Evolutionary conservation across 1,284 basidiomycete species (phyloP), one percentile per base, ranked within the genome.

Genomic region (Microbotryum scabiosae): DNA sequence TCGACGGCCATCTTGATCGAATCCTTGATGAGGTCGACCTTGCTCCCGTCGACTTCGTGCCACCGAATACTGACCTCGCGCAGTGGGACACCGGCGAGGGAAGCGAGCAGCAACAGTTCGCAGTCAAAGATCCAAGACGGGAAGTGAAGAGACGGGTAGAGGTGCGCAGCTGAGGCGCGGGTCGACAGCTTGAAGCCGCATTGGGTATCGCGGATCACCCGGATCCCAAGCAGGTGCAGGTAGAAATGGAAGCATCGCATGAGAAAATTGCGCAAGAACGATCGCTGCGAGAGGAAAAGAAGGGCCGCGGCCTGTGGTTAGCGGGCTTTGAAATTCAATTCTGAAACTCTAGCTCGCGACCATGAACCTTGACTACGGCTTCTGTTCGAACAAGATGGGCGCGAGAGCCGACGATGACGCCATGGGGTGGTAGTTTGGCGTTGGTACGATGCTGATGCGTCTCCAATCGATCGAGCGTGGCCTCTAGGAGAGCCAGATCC

Each of bases 111-210:
- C n/a, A 96, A 79, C 3, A 96, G 81, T 73, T 96, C 92, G 57
- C 94, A 92, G 74, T 96, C 91, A 71, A 96, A 96, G 72, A 94
- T 92, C 91, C 91, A 96, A 0, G 66, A 59, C 21, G 65, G 60
- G 1, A 61, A 65, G 48, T 88, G 89, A 70, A 91, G 85, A 3
- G 80, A 79, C 1, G 90, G 89, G 75, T 94, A 96, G 60, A 96
- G 84, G 58, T 82, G 80, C 52, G 79, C 81, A 9, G 90, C 90
- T 0, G 90, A 85, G 6, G 79, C 73, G 3, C 90, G 87, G 8
- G 90, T 84, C 75, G 90, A 90, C 23, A 93, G 82, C 76, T 97
- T 96, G 83, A 97, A 97, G 45, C 92, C 92, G 73, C 92, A 96
- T 74, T 96, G 92, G 23, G 92, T 97, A 77, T 96, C 92, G 41